Percentiles rank a stretch among this genome's conserved stretches.
These are phyloP conservation scores for Zoysia matrella DNA, from an alignment of 202 grass and related monocot species.

Conservation along the genomic window DNA sequence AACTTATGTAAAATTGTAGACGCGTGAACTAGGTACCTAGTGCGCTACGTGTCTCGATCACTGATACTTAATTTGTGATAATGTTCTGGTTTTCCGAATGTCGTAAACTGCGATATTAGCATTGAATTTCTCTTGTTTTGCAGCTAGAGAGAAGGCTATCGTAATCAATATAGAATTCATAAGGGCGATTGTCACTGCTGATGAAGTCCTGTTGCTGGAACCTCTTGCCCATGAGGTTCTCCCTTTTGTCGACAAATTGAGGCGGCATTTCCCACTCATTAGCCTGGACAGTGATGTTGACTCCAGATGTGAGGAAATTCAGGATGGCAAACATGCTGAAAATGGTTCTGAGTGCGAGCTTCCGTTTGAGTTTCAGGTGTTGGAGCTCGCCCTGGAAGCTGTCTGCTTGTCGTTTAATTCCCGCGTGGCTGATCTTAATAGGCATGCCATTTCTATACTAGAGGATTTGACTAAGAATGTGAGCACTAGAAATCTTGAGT, in stretches of 20 bases:
- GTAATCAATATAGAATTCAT: slow-evolving; percentile 77
- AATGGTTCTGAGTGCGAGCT: slow-evolving; percentile 45
- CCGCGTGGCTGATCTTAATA: slow-evolving; percentile 63
- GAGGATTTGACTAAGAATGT: slow-evolving; percentile 73
- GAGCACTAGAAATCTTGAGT: slow-evolving; percentile 72
- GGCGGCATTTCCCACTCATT: slow-evolving; percentile 48
- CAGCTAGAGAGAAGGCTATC: slow-evolving; percentile 79
- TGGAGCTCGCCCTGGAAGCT: slow-evolving; percentile 72
- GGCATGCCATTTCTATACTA: slow-evolving; percentile 52
- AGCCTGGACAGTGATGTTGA: slow-evolving; percentile 22
- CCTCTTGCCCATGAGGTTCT: slow-evolving; percentile 80
- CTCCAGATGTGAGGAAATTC: slow-evolving; percentile 12
- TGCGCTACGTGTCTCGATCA: not conserved
- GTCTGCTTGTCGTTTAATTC: slow-evolving; percentile 62
- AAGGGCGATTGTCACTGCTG: slow-evolving; percentile 71
- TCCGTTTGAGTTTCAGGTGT: slow-evolving; percentile 81
- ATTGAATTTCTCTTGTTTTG: slow-evolving; percentile 14
- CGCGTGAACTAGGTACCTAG: not conserved
- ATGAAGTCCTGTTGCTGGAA: slow-evolving; percentile 73
- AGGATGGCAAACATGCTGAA: slow-evolving; percentile 2
- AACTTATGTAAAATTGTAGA: no score
- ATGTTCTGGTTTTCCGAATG: not conserved
- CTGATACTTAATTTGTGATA: not conserved
- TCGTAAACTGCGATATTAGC: not conserved
- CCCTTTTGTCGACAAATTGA: slow-evolving; percentile 74